phyloP scores from a whole-genome alignment of 2,329 filamentous ascomycete species.

The Cryphonectria parasitica region DNA sequence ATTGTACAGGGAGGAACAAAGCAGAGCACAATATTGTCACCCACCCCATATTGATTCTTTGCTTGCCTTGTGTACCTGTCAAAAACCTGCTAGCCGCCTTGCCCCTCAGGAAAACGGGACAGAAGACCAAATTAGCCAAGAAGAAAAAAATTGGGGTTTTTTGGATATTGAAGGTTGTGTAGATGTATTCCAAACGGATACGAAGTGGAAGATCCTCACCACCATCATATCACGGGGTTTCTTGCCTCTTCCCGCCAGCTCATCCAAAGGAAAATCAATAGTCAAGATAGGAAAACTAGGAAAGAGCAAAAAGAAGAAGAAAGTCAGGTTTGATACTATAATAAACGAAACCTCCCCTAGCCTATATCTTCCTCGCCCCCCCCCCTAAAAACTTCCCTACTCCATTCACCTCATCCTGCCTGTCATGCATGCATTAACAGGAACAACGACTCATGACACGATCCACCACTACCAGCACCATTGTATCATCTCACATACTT shows the following conservation, averaged over 20 bases:
- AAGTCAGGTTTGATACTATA: too few species aligned
- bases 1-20: too few species aligned
- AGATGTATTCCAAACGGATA: neutral
- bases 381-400: too few species aligned
- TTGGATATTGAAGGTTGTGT: neutral
- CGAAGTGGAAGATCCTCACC: neutral
- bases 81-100: neutral
- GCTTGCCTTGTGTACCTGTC: neutral
- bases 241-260: neutral
- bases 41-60: neutral
- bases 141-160: too few species aligned
- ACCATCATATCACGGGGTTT: neutral
- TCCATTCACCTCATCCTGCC: neutral
- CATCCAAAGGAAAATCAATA: neutral
- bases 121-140: neutral
- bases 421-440: neutral
- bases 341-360: neutral
- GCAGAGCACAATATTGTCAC: neutral
- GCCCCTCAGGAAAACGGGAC: neutral
- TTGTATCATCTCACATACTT: neutral
- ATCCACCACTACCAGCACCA: neutral
- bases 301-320: neutral
- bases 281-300: neutral
- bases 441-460: neutral
- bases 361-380: neutral